Percentiles rank a stretch among this genome's conserved stretches.
These are phyloP conservation scores for Cryptococcus depauperatus DNA, from an alignment of 1,284 basidiomycete species.

Conservation along the genomic window DNA sequence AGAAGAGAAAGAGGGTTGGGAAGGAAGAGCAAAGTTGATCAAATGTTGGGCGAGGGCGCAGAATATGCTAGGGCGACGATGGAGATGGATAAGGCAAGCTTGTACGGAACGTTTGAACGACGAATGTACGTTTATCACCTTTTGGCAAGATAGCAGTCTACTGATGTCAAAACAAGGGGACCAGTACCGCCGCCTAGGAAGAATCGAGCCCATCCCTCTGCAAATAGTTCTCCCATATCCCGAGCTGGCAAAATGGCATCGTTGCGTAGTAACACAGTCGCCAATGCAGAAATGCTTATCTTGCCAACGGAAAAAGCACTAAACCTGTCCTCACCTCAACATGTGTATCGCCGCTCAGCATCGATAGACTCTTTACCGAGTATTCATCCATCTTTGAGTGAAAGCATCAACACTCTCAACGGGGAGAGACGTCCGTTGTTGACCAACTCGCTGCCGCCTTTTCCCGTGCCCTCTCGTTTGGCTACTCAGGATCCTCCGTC, in stretches of 20 bases:
- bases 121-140: no score
- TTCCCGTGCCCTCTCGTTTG: neutral
- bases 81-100: constrained; percentile 17
- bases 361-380: constrained; percentile 20
- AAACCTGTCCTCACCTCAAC: no score
- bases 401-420: constrained; percentile 14
- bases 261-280: neutral
- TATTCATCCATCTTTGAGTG: constrained; percentile 14
- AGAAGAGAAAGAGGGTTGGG: neutral
- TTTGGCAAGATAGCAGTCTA: no score
- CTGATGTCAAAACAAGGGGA: constrained; percentile 2
- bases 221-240: constrained; percentile 2
- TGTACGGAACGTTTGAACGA: neutral
- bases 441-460: constrained; percentile 4
- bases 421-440: constrained; percentile 1
- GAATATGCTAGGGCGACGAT: constrained; percentile 17
- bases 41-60: constrained; percentile 25
- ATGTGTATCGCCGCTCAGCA: constrained; percentile 5
- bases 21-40: constrained; percentile 18
- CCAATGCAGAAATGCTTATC: neutral
- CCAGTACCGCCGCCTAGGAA: constrained; percentile 15
- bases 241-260: neutral
- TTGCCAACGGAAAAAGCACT: neutral
- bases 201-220: constrained; percentile 1
- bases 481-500: neutral